phyloP scores from a whole-genome alignment of 2,329 filamentous ascomycete species.

The Aspergillus piperis region DNA sequence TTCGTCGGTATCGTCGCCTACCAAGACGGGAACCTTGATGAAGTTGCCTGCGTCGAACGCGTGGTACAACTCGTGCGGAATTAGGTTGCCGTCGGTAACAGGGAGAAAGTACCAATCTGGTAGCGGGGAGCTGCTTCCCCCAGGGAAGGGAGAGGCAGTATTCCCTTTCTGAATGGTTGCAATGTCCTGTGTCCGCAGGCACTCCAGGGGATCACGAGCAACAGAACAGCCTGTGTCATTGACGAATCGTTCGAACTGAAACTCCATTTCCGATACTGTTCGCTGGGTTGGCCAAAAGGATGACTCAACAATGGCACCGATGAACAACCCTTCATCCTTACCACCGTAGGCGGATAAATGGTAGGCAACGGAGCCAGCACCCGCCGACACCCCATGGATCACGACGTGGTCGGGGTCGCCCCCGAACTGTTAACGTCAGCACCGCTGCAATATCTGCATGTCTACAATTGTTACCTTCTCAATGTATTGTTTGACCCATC shows the following conservation, averaged over 20 bases:
- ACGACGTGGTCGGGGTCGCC: constrained; percentile 62
- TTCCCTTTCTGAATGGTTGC: constrained; percentile 44
- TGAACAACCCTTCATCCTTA: constrained; percentile 49
- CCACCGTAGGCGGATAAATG: constrained; percentile 57
- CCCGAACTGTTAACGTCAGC: constrained; percentile 49
- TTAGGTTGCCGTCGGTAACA: constrained; percentile 56
- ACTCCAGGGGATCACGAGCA: constrained; percentile 41
- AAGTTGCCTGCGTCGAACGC: constrained; percentile 53
- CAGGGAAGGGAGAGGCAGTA: constrained; percentile 46
- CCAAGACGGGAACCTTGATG: constrained; percentile 57
- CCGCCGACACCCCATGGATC: constrained; percentile 63
- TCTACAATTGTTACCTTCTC: constrained; percentile 12
- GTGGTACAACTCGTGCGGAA: constrained; percentile 54
- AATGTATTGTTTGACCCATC: constrained; percentile 65
- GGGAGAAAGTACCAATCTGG: constrained; percentile 59
- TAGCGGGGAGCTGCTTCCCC: constrained; percentile 27
- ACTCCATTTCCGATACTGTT: constrained; percentile 49
- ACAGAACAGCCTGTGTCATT: constrained; percentile 47
- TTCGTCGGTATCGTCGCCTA: constrained; percentile 50
- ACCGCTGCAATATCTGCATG: background rate
- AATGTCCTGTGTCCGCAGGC: constrained; percentile 47
- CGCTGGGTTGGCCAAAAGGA: constrained; percentile 52
- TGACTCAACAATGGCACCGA: constrained; percentile 52
- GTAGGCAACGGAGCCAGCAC: constrained; percentile 59
- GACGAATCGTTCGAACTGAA: constrained; percentile 51